Conservation (phyloP, 2,329 filamentous ascomycete species). For the Aspergillus fischeri region DNA sequence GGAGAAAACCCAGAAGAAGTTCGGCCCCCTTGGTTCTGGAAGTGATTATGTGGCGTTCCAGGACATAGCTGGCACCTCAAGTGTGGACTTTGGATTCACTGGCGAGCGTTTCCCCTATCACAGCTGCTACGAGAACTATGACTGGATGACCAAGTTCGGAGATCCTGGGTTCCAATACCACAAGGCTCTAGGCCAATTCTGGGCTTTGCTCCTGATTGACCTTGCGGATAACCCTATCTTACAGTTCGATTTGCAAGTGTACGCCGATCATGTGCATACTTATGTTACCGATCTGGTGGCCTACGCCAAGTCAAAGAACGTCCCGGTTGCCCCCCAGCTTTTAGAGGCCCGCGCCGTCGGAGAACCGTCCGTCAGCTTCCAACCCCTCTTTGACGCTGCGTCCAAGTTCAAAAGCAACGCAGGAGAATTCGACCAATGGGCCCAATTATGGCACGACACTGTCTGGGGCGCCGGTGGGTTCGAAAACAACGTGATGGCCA, state of each 20-base stretch:
- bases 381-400: slow-evolving; percentile 61
- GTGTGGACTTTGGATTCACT: slow-evolving; percentile 76
- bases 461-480: slow-evolving; percentile 70
- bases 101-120: slow-evolving; percentile 67
- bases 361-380: slow-evolving; percentile 47
- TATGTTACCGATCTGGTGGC: slow-evolving; percentile 65
- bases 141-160: slow-evolving; percentile 74
- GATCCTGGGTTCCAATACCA: slow-evolving; percentile 85
- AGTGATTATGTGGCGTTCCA: slow-evolving; percentile 90
- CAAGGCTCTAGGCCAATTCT: slow-evolving; percentile 70
- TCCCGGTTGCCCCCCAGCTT: slow-evolving; percentile 21
- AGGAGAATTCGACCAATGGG: slow-evolving; percentile 69
- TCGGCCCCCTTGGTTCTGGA: slow-evolving; percentile 67
- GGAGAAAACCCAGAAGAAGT: slow-evolving; percentile 55
- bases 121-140: slow-evolving; percentile 85
- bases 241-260: slow-evolving; percentile 74
- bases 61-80: slow-evolving; percentile 82
- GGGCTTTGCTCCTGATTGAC: slow-evolving; percentile 78
- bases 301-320: slow-evolving; percentile 58
- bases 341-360: slow-evolving; percentile 1
- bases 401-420: slow-evolving; percentile 57
- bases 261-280: slow-evolving; percentile 60
- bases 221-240: slow-evolving; percentile 75
- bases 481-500: slow-evolving; percentile 65
- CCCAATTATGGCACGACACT: slow-evolving; percentile 68